Evolutionary conservation across 768 basidiomycete species (phyloP), one percentile per base, ranked within the genome.

Genomic region (Phlegmacium glaucopus): DNA sequence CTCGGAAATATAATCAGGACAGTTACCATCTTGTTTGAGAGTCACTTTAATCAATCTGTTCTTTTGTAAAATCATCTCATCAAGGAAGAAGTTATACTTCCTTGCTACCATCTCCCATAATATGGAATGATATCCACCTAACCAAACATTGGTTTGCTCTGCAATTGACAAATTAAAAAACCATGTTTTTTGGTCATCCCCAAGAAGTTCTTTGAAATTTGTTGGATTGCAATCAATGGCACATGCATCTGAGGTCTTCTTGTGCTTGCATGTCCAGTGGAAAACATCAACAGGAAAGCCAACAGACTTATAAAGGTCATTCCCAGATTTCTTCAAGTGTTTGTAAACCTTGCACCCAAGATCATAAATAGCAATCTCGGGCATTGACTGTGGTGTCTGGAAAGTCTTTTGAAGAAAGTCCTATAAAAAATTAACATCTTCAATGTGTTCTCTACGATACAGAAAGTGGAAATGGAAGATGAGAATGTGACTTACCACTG

Each of bases 111-210:
- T 51, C n/a, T 51, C 50, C 15, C 50, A 45, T 4, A 36, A 22
- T 6, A 51, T 51, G 4, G 50, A 42, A 39, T 51, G 50, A 28
- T 32, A 51, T 8, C 50, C 45, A 9, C 50, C 45, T 11, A 51
- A 35, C 69, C 68, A 71, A 0, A 57, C 56, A 44, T 72, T 72
- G 0, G 60, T 54, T 45, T 68, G 66, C 39, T 72, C 63, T 0
- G 69, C 65, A 0, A 27, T 71, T 72, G n/a, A n/a, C n/a, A n/a
- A n/a, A n/a, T n/a, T n/a, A 50, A 72, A 72, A 1, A 17, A 45
- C 65, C 67, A 72, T 16, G 40, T 48, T 3, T 54, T 48, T 0
- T 54, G 52, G 30, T 39, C 35, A 12, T 53, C 51, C 4, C 42
- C 41, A 0, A 47, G 8, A 3, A 72, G 50, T 36, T 70, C 66